Conservation (phyloP, 1,139 yeast species). For the Yamadazyma oceani region DNA sequence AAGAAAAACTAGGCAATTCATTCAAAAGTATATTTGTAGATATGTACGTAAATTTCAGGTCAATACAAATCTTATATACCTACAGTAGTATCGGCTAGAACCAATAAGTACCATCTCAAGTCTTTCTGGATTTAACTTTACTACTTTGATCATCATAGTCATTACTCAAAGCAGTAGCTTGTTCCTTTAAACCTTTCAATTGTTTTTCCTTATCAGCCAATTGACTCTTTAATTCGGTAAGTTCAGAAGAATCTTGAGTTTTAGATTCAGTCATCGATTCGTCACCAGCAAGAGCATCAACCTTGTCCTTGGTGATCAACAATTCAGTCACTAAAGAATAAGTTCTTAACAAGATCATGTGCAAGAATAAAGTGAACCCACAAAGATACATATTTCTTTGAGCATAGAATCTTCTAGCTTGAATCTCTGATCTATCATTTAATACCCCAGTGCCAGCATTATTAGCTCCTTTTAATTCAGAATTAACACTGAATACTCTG, state of each 20-base stretch:
- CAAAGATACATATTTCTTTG: slow-evolving; percentile 97
- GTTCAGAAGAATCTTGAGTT: slow-evolving; percentile 34
- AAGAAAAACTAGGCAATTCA: slow-evolving; percentile 1
- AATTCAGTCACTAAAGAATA: slow-evolving; percentile 78
- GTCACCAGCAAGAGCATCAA: slow-evolving; percentile 47
- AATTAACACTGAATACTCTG: slow-evolving; percentile 70
- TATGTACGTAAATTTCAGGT: too few relatives aligned
- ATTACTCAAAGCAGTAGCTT: slow-evolving; percentile 62
- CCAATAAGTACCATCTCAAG: slow-evolving; percentile 3
- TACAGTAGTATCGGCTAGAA: too few relatives aligned
- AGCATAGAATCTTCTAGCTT: slow-evolving; percentile 89
- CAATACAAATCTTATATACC: too few relatives aligned
- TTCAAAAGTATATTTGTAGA: background rate
- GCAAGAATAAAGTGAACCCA: slow-evolving; percentile 90
- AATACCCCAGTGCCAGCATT: slow-evolving; percentile 24
- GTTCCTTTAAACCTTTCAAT: slow-evolving; percentile 65
- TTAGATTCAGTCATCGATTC: slow-evolving; percentile 15
- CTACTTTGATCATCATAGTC: slow-evolving; percentile 45
- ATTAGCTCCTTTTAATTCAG: slow-evolving; percentile 50
- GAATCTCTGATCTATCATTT: slow-evolving; percentile 72
- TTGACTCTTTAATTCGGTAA: slow-evolving; percentile 50
- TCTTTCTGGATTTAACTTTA: slow-evolving; percentile 8
- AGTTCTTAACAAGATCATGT: slow-evolving; percentile 85
- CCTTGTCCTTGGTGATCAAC: slow-evolving; percentile 56
- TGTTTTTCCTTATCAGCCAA: slow-evolving; percentile 63